Evolutionary conservation across 176 grass and related monocot genomes (phyloP).

Genomic region (Raddia distichophylla): DNA sequence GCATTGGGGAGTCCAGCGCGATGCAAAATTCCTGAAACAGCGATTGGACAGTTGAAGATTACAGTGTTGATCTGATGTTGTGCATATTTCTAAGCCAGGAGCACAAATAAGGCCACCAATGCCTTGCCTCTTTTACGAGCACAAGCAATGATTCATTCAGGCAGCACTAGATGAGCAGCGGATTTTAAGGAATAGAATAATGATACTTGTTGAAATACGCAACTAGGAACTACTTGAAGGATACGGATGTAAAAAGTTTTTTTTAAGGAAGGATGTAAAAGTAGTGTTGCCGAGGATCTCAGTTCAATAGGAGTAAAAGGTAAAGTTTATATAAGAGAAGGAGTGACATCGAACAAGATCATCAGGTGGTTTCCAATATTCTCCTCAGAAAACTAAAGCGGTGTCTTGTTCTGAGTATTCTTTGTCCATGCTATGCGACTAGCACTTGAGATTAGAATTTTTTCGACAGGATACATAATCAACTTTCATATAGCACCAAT

Average conservation of each 20-base stretch:
- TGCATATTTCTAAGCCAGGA: background rate
- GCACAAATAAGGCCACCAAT: background rate
- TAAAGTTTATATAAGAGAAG: background rate
- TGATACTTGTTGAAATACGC: background rate
- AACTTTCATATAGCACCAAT: background rate
- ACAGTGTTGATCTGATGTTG: background rate
- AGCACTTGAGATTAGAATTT: too few relatives aligned
- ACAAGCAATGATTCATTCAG: background rate
- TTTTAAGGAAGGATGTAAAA: too few relatives aligned
- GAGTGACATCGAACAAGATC: background rate
- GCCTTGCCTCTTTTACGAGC: background rate
- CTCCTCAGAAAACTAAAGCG: background rate
- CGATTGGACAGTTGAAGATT: background rate
- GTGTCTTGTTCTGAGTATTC: background rate
- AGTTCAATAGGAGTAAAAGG: background rate
- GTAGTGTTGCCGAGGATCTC: background rate
- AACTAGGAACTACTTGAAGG: background rate
- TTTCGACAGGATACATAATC: background rate
- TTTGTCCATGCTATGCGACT: too few relatives aligned
- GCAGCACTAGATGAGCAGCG: background rate
- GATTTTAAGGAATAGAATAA: background rate
- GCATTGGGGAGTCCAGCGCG: background rate
- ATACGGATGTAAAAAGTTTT: background rate
- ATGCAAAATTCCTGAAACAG: background rate
- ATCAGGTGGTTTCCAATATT: background rate